Conservation (phyloP, 805 yeast genomes). For the Starmerella asiatica region DNA sequence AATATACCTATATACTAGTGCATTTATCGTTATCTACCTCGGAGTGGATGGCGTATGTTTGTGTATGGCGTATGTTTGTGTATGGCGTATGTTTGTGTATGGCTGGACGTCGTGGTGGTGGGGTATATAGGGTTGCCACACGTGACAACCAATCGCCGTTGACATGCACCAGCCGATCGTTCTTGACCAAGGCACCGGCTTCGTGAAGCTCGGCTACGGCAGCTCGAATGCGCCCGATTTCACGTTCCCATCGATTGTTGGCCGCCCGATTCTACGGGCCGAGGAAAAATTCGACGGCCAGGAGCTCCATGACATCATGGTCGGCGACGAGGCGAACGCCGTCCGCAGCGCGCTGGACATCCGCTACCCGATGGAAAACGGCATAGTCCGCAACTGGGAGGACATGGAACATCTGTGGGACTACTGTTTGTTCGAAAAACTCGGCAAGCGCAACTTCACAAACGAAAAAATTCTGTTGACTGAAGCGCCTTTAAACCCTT, state of each 20-base stretch:
- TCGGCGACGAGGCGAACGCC: slow-evolving; percentile 88
- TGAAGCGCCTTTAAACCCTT: slow-evolving; percentile 97
- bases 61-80: no score
- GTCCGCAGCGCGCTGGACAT: slow-evolving; percentile 82
- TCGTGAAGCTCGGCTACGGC: slow-evolving; percentile 91
- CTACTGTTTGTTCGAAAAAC: slow-evolving; percentile 83
- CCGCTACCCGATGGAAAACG: slow-evolving; percentile 98
- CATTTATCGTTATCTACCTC: no score
- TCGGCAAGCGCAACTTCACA: slow-evolving; percentile 51
- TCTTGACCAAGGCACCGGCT: slow-evolving; percentile 98
- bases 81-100: no score
- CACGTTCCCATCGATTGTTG: slow-evolving; percentile 94
- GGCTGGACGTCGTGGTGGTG: no score
- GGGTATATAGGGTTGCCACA: no score
- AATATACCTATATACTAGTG: no score
- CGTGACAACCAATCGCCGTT: no score
- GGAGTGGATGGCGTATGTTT: no score
- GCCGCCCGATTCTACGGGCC: slow-evolving; percentile 92
- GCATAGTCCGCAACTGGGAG: slow-evolving; percentile 94
- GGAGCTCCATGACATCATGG: slow-evolving; percentile 91
- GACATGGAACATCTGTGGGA: slow-evolving; percentile 99
- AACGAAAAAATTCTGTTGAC: slow-evolving; percentile 78
- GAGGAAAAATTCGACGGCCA: slow-evolving; percentile 72
- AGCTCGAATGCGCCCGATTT: slow-evolving; percentile 95
- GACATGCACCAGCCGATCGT: slow-evolving; percentile 41